A percentile compares a stretch with the other conserved stretches of the same genome.
These are phyloP conservation scores for Antitrichia curtipendula DNA, from an alignment of 225 moss, liverwort and hornwort genomes.

Conservation along the genomic window DNA sequence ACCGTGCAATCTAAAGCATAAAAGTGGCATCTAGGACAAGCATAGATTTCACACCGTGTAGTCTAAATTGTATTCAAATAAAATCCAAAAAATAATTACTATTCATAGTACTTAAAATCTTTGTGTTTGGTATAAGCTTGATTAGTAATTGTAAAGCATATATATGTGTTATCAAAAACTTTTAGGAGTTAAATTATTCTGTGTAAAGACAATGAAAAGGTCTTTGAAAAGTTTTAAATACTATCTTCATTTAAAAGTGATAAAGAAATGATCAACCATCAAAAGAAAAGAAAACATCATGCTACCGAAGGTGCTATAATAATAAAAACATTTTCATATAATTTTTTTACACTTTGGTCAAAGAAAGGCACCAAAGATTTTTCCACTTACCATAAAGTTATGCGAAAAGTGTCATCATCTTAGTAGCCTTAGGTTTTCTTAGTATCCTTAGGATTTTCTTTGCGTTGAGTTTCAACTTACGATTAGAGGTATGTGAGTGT, in stretches of 20 bases:
- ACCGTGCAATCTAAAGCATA: too few relatives aligned
- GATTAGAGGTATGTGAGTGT: too few relatives aligned
- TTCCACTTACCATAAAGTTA: accelerated
- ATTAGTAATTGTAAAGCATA: too few relatives aligned
- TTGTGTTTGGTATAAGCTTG: neutral
- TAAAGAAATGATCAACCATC: neutral
- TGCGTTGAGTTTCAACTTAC: accelerated
- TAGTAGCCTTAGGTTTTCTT: too few relatives aligned
- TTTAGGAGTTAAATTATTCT: neutral
- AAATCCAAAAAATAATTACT: too few relatives aligned
- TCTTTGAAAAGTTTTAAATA: neutral
- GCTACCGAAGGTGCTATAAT: neutral
- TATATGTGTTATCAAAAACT: neutral
- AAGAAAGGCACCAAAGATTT: neutral
- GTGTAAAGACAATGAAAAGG: neutral
- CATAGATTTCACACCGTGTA: too few relatives aligned
- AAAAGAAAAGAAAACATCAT: neutral
- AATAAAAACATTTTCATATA: neutral
- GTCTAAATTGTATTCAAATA: too few relatives aligned
- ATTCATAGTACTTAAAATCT: neutral
- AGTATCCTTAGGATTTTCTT: neutral
- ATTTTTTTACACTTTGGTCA: neutral
- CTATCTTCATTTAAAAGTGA: neutral
- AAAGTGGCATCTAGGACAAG: too few relatives aligned
- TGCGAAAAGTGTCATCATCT: too few relatives aligned